Evolutionary conservation across 1,284 basidiomycete genomes (phyloP).

Genomic region (Sphagnurus paluster): DNA sequence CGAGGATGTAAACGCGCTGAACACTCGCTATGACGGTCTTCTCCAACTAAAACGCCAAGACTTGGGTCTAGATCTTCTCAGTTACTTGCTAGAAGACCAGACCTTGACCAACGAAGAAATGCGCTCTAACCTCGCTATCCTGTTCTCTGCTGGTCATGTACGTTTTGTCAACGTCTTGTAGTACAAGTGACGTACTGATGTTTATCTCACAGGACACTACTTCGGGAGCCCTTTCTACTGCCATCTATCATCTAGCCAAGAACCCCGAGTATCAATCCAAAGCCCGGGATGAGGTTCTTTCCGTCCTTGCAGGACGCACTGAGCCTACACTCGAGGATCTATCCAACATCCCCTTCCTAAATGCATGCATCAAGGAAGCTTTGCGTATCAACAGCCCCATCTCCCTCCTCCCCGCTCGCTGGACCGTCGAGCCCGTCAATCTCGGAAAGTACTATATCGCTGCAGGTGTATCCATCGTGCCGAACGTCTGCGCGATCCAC

Average conservation of each 20-base stretch:
- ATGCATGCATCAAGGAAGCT: constrained; percentile 26
- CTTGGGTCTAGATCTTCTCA: constrained; percentile 23
- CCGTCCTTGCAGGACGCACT: constrained; percentile 14
- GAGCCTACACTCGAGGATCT: constrained; percentile 22
- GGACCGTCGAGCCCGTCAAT: constrained; percentile 17
- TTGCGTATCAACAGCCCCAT: constrained; percentile 26
- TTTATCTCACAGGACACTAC: constrained; percentile 21
- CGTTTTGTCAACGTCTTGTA: not conserved
- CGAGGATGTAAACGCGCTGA: constrained; percentile 21
- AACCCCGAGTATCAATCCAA: constrained; percentile 22
- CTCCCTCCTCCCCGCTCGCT: constrained; percentile 24
- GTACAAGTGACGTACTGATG: not conserved
- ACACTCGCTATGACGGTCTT: constrained; percentile 20
- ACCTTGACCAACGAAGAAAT: constrained; percentile 22
- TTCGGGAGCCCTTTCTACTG: constrained; percentile 23
- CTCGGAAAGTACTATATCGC: constrained; percentile 25
- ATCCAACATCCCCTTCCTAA: constrained; percentile 18
- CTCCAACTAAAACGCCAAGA: constrained; percentile 20
- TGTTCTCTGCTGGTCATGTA: constrained; percentile 27
- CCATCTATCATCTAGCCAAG: constrained; percentile 23
- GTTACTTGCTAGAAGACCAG: constrained; percentile 25
- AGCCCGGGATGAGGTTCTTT: constrained; percentile 21
- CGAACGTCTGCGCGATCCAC: constrained; percentile 24
- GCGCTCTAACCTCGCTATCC: constrained; percentile 24
- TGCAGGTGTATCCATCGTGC: constrained; percentile 17